A percentile compares a stretch with the other conserved stretches of the same genome.
Conservation (phyloP, 1,139 yeast genomes). For the Meyerozyma athensensis region DNA sequence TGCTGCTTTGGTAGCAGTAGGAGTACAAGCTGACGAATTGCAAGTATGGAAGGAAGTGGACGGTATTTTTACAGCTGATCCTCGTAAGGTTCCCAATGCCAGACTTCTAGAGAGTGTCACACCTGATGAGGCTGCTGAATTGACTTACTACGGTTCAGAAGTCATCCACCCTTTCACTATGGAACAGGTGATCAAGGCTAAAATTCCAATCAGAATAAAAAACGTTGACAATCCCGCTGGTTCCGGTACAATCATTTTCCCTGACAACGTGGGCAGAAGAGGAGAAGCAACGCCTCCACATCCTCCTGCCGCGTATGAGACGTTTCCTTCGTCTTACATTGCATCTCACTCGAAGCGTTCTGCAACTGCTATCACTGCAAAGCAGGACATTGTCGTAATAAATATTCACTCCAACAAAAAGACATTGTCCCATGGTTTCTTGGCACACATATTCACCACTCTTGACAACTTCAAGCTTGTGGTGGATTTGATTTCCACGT, state of each 20-base stretch:
- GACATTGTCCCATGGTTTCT: slow-evolving; percentile 88
- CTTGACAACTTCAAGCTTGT: slow-evolving; percentile 81
- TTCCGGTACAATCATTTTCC: slow-evolving; percentile 87
- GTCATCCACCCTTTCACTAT: slow-evolving; percentile 98
- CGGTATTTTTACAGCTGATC: slow-evolving; percentile 98
- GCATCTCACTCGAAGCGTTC: slow-evolving; percentile 57
- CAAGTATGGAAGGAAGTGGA: slow-evolving; percentile 99
- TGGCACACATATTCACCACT: slow-evolving; percentile 84
- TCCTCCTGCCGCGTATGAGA: slow-evolving; percentile 76
- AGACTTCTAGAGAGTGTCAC: slow-evolving; percentile 82
- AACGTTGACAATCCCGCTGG: slow-evolving; percentile 92
- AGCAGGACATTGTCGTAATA: slow-evolving; percentile 84
- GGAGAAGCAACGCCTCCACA: slow-evolving; percentile 93
- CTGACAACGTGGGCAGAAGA: slow-evolving; percentile 77
- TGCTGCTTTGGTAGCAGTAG: slow-evolving; percentile 95
- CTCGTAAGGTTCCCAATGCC: slow-evolving; percentile 90
- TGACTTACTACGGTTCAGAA: slow-evolving; percentile 95
- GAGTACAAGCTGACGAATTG: slow-evolving; percentile 83
- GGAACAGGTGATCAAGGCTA: slow-evolving; percentile 97
- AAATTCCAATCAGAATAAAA: slow-evolving; percentile 92
- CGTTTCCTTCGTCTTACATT: slow-evolving; percentile 42
- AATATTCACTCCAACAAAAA: slow-evolving; percentile 93
- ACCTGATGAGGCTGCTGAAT: slow-evolving; percentile 97
- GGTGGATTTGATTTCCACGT: slow-evolving; percentile 92
- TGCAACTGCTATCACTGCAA: slow-evolving; percentile 96